These are phyloP conservation scores for Eutrema japonicum DNA, from an alignment of 345 rosid species.

Conservation along the genomic window DNA sequence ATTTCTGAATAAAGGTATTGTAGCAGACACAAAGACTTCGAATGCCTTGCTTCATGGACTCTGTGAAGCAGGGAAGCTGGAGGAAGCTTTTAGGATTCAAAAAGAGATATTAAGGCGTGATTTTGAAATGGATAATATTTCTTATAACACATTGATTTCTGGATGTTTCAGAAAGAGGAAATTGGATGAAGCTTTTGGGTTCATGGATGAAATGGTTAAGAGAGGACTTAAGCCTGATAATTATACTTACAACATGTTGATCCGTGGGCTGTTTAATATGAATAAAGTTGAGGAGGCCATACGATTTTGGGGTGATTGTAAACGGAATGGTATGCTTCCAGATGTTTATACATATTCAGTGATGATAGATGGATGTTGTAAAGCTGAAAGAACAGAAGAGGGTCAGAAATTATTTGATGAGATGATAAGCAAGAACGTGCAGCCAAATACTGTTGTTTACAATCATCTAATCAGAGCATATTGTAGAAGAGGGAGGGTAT, in stretches of 20 bases:
- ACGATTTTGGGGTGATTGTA: conserved; percentile 62
- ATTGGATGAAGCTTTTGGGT: conserved; percentile 58
- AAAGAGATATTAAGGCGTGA: conserved; percentile 58
- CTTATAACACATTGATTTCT: conserved; percentile 66
- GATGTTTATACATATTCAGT: conserved; percentile 65
- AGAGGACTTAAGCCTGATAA: conserved; percentile 69
- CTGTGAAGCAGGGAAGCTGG: conserved; percentile 60
- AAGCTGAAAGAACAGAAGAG: conserved; percentile 65
- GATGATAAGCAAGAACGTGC: conserved; percentile 49
- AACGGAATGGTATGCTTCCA: conserved; percentile 53
- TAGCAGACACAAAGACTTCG: conserved; percentile 56
- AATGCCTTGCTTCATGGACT: conserved; percentile 83
- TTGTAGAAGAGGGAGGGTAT: conserved; percentile 58
- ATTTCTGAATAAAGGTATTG: conserved; percentile 54
- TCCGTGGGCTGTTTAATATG: conserved; percentile 56
- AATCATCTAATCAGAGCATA: conserved; percentile 63
- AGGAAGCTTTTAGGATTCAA: conserved; percentile 59
- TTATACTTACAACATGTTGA: conserved; percentile 60
- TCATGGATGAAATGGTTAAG: conserved; percentile 67
- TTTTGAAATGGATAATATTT: conserved; percentile 55
- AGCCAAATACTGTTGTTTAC: conserved; percentile 61
- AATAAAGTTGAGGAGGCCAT: conserved; percentile 69
- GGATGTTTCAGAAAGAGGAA: conserved; percentile 61
- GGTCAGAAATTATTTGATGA: conserved; percentile 64
- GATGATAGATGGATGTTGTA: conserved; percentile 77